Evolutionary conservation across 169 alveolate species (phyloP).

Genomic region (Cryptosporidium canis): DNA sequence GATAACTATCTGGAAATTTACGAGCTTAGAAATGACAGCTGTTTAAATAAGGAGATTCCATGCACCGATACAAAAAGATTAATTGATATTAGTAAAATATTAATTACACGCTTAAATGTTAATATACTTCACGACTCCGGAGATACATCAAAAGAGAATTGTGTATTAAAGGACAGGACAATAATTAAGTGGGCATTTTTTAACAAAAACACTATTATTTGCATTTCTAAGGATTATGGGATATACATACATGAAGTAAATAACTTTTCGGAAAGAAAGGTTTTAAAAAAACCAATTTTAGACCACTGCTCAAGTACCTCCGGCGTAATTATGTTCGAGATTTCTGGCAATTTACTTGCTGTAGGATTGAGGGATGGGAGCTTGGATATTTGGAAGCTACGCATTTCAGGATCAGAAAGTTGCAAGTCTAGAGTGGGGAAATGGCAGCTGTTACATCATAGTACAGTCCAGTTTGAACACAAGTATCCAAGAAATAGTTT

Average conservation of each 20-base stretch:
- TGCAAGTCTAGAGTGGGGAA: not conserved
- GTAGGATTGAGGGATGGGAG: constrained; percentile 13
- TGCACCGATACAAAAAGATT: no score
- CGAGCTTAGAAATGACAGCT: not conserved
- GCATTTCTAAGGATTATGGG: constrained; percentile 17
- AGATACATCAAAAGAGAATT: not conserved
- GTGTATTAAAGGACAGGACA: not conserved
- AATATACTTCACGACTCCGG: not conserved
- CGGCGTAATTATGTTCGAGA: not conserved
- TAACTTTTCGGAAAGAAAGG: not conserved
- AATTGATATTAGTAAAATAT: not conserved
- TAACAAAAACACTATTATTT: not conserved
- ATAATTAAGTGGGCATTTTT: constrained; percentile 19
- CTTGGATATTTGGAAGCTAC: constrained; percentile 25
- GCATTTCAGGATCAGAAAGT: not conserved
- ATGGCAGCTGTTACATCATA: not conserved
- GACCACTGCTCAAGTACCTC: not conserved
- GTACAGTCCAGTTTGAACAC: constrained; percentile 14
- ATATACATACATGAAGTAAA: constrained; percentile 1
- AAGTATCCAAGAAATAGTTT: not conserved
- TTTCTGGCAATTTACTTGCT: constrained; percentile 2
- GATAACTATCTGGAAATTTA: constrained; percentile 8
- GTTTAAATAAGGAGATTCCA: not conserved
- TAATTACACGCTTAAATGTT: not conserved
- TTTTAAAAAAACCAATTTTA: not conserved